Evolutionary conservation across 2,329 filamentous ascomycete species (phyloP), one percentile per base, ranked within the genome.

Genomic region (Daldinia sp.): DNA sequence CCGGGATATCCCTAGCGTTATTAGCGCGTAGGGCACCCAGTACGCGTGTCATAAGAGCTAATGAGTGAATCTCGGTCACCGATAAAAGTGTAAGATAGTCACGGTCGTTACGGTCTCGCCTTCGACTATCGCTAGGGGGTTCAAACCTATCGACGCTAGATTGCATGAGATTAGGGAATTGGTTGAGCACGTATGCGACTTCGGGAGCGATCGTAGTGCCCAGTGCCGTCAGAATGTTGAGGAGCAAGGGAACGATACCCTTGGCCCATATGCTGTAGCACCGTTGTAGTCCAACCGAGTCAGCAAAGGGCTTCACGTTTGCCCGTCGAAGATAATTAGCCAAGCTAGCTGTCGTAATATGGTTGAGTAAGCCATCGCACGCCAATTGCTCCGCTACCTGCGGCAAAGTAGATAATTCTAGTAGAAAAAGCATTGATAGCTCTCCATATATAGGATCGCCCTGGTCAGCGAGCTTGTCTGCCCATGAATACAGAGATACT

Each of bases 361-460:
- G 90, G 70, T 89, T 87, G 4, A 99, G 84, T 11, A 97, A 82
- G 29, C 91, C 93, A 70, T 97, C 93, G 37, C 93, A 89, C 0
- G 94, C 95, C 70, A 99, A 87, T 66, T 95, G 91, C 75, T 98
- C 94, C 2, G 95, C 94, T 52, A 98, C 84, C 15, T 87, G 78
- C 0, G 91, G 90, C 11, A 98, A 84, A 11, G 87, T 89, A 1
- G 94, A 97, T 10, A 99, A 84, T 69, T 96, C 92, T 19, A 97
- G 87, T 11, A 99, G 83, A 77, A 98, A 96, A 23, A 94, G 84
- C 37, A 97, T 85, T 71, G 91, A 92, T n/a, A 97, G 85, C 74
- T 97, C 94, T 67, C 94, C 95, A 76, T 97, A 98, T 27, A 98
- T 82, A 0, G 95, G 94, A 73, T 98, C 94, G 25, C 89, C 87